phyloP scores from a whole-genome alignment of 768 basidiomycete species.

The Scleroderma citrinum region DNA sequence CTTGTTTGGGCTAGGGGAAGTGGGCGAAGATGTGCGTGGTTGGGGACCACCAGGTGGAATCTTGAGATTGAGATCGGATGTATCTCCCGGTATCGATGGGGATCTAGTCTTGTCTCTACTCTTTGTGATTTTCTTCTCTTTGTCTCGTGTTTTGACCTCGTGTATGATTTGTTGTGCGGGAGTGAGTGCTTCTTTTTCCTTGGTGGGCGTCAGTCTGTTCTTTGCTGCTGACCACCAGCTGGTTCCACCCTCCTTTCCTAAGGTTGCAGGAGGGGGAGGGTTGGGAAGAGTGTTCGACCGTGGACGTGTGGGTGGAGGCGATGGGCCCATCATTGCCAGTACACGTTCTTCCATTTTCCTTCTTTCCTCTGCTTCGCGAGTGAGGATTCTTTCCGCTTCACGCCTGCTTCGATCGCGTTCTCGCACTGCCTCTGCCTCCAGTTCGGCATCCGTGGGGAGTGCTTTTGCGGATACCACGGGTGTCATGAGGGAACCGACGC shows the following conservation, averaged over 20 bases:
- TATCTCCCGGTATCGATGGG: slow-evolving; percentile 43
- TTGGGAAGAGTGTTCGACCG: slow-evolving; percentile 50
- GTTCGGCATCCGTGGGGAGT: slow-evolving; percentile 65
- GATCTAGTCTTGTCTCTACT: slow-evolving; percentile 55
- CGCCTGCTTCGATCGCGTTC: slow-evolving; percentile 71
- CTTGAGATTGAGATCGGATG: slow-evolving; percentile 47
- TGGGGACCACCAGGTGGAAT: slow-evolving; percentile 42
- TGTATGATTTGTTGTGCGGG: slow-evolving; percentile 80
- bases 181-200: slow-evolving; percentile 67
- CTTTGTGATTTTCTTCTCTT: slow-evolving; percentile 39
- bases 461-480: slow-evolving; percentile 40
- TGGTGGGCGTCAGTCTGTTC: slow-evolving; percentile 71
- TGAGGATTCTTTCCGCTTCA: slow-evolving; percentile 75
- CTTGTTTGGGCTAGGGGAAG: slow-evolving; percentile 54
- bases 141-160: slow-evolving; percentile 64
- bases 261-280: slow-evolving; percentile 57
- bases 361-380: slow-evolving; percentile 63
- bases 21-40: slow-evolving; percentile 47
- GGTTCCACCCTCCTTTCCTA: slow-evolving; percentile 50
- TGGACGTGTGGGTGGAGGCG: slow-evolving; percentile 53
- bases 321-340: slow-evolving; percentile 59
- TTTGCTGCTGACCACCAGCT: slow-evolving; percentile 77
- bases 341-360: slow-evolving; percentile 68
- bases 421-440: slow-evolving; percentile 74
- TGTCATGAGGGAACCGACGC: slow-evolving; percentile 63